These are phyloP conservation scores for Alternaria infectoria DNA, from an alignment of 2,329 filamentous ascomycete species.

Conservation along the genomic window DNA sequence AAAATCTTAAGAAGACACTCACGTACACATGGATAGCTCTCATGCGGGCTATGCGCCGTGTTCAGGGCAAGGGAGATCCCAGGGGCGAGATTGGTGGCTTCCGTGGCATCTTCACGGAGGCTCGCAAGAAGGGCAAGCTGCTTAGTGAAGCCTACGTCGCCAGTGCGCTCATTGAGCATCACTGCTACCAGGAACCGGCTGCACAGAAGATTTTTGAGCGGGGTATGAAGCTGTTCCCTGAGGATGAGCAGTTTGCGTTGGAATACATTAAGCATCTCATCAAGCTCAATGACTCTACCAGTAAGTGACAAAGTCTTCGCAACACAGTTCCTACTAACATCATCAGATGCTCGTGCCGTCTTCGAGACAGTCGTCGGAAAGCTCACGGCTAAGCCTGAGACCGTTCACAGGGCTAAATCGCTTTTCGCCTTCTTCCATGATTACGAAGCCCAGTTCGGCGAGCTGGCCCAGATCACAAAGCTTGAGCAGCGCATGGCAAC, in stretches of 20 bases:
- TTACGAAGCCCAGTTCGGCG: conserved; percentile 93
- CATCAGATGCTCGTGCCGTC: conserved; percentile 84
- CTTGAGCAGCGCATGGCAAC: conserved; percentile 92
- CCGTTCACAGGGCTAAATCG: conserved; percentile 76
- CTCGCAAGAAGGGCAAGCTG: conserved; percentile 82
- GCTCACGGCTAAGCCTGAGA: conserved; percentile 77
- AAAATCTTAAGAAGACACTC: conserved; percentile 80
- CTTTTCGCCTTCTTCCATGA: conserved; percentile 93
- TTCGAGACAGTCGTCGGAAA: conserved; percentile 93
- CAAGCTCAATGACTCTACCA: conserved; percentile 89
- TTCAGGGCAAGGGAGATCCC: conserved; percentile 77
- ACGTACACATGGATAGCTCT: conserved; percentile 95
- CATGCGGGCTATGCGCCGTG: conserved; percentile 90
- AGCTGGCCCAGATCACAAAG: conserved; percentile 87
- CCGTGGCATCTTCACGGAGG: conserved; percentile 86
- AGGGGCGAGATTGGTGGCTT: conserved; percentile 72
- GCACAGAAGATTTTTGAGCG: conserved; percentile 96
- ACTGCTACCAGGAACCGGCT: conserved; percentile 92
- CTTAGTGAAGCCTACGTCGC: conserved; percentile 96
- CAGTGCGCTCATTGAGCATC: conserved; percentile 89
- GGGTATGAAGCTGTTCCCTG: conserved; percentile 89
- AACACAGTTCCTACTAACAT: too few relatives aligned
- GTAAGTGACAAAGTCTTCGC: conserved; percentile 59
- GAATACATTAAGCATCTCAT: conserved; percentile 97
- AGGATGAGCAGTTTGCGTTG: conserved; percentile 90